Evolutionary conservation across 257 asterid genomes (phyloP).

Genomic region (Plantago ovata): DNA sequence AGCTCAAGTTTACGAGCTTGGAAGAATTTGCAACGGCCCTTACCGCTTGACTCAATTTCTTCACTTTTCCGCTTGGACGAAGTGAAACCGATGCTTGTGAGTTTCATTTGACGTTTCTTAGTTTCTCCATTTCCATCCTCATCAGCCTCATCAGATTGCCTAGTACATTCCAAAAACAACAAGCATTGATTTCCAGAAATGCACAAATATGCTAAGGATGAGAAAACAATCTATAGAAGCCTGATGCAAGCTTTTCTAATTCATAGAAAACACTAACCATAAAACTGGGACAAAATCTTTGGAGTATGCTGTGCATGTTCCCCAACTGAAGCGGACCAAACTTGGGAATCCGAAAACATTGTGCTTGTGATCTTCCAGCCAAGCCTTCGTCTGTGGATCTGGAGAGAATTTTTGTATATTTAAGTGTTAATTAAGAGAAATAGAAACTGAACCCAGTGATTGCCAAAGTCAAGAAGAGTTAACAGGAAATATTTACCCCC

Average conservation of each 20-base stretch:
- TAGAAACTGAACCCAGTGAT: conserved; percentile 4
- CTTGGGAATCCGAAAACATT: conserved; percentile 85
- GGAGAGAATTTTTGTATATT: conserved; percentile 8
- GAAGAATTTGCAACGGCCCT: conserved; percentile 87
- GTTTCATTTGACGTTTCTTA: conserved; percentile 65
- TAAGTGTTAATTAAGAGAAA: background rate
- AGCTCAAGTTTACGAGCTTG: conserved; percentile 91
- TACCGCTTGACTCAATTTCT: conserved; percentile 77
- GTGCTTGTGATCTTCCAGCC: conserved; percentile 87
- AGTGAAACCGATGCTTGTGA: conserved; percentile 62
- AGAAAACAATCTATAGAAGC: background rate
- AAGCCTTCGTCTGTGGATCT: conserved; percentile 93
- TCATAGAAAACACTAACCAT: conserved; percentile 52
- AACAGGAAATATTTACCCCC: conserved; percentile 52
- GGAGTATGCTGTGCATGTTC: conserved; percentile 74
- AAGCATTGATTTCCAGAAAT: background rate
- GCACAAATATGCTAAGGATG: background rate
- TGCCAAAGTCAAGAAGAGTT: conserved; percentile 11
- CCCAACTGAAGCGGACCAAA: conserved; percentile 98
- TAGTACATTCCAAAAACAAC: background rate
- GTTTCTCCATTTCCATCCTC: conserved; percentile 47
- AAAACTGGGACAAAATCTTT: conserved; percentile 64
- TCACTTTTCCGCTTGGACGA: conserved; percentile 59
- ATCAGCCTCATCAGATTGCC: conserved; percentile 75
- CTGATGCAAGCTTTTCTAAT: background rate